Evolutionary conservation across 257 asterid genomes (phyloP).

Genomic region (Petunia axillaris): DNA sequence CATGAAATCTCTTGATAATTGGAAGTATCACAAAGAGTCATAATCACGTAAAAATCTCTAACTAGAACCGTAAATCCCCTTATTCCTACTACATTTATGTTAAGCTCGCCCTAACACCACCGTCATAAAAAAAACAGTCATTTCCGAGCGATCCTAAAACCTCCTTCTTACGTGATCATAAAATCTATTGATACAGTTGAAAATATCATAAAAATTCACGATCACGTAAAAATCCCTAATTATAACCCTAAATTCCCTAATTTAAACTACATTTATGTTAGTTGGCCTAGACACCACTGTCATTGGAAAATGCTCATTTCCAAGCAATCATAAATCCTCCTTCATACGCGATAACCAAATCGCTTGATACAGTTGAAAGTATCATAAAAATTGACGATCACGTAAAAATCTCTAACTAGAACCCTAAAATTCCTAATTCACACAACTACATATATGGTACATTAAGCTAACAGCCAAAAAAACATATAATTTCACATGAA

Average conservation of each 20-base stretch:
- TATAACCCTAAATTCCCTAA: neutral
- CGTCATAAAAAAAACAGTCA: too few relatives aligned
- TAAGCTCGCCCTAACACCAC: too few relatives aligned
- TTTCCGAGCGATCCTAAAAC: neutral
- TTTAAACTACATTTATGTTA: too few relatives aligned
- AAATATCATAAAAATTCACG: neutral
- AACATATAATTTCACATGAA: neutral
- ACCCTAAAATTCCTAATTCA: neutral
- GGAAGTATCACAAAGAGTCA: too few relatives aligned
- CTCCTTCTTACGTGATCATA: conserved; percentile 19
- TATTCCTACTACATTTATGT: too few relatives aligned
- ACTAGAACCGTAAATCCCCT: too few relatives aligned
- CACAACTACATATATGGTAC: neutral
- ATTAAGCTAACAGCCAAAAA: neutral
- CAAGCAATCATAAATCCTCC: neutral
- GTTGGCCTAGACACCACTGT: too few relatives aligned
- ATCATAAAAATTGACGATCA: neutral
- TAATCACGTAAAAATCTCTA: too few relatives aligned
- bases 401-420: neutral
- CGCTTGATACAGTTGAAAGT: neutral
- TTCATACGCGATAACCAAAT: neutral
- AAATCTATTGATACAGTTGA: neutral
- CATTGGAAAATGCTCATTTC: neutral
- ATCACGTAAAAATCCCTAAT: neutral
- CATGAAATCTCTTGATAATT: too few relatives aligned